Base-by-base conservation (phyloP, 2,329 filamentous ascomycete species). In the Diaporthe ilicicola region DNA sequence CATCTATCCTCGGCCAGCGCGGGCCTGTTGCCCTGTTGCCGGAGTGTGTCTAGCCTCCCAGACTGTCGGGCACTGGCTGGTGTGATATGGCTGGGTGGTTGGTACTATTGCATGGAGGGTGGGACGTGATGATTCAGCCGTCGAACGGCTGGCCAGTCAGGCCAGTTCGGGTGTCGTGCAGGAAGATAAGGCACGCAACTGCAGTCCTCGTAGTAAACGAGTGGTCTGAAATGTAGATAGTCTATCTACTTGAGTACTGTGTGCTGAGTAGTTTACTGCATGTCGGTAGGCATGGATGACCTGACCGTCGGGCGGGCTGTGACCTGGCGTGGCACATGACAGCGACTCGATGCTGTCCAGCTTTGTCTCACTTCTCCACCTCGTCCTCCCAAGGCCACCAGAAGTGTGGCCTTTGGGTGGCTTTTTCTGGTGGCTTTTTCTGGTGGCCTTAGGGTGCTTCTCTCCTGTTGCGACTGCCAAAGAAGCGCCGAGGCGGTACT, bases 381-480 rank as follows among this genome's bases (percentile, higher is more conserved):
- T 13, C 37, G 37, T 39, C 13, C 27, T 34, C n/a, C 29, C 27
- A 50, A 50, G 59, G 59, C 44, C 59, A 64, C 59, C 59, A 62
- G 59, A 62, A 62, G 59, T 62, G 59, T 64, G 59, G 59, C 59
- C 59, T 64, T 64, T 2, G 24, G 59, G 32, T 9, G 32, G 32
- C 32, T 9, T 9, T 34, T 9, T 34, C 32, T n/a, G 59, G 32
- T 9, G 32, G 32, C 32, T 9, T 9, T 34, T 9, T 34, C 32
- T n/a, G 32, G 9, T 34, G 32, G 32, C 32, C 32, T 34, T 34
- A 34, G 4, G 29, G 10, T 50, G 59, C 37, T 37, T 50, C 59
- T 64, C 42, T 8, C 13, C 42, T 19, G 59, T 7, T 50, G 44
- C 59, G 37, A 27, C 4, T 34, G 32, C 32, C 32, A 53, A 64